Conservation (phyloP, 2,329 filamentous ascomycete species). For the Coniochaeta sp. region DNA sequence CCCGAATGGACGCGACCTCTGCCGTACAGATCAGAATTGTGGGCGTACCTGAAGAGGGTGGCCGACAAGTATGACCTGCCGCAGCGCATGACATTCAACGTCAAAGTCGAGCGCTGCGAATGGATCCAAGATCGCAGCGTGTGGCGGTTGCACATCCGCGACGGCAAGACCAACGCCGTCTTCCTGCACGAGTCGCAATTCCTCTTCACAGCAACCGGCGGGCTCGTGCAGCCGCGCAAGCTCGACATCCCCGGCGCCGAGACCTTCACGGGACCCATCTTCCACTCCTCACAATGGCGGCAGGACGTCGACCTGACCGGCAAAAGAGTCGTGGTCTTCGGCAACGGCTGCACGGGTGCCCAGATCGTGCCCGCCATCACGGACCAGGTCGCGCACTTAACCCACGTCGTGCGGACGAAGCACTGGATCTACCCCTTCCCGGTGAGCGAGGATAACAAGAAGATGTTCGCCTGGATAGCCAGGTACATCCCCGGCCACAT, state of each 20-base stretch:
- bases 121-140: slow-evolving; percentile 27
- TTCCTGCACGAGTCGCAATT: slow-evolving; percentile 31
- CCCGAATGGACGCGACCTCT: slow-evolving; percentile 53
- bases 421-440: slow-evolving; percentile 32
- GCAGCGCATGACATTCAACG: slow-evolving; percentile 29
- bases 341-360: slow-evolving; percentile 27
- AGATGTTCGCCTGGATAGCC: slow-evolving; percentile 25
- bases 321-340: slow-evolving; percentile 26
- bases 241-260: slow-evolving; percentile 22
- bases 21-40: slow-evolving; percentile 48
- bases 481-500: slow-evolving; percentile 37
- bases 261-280: slow-evolving; percentile 20
- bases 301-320: slow-evolving; percentile 13
- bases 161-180: slow-evolving; percentile 14
- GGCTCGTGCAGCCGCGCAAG: slow-evolving; percentile 24
- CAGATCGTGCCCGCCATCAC: slow-evolving; percentile 28
- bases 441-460: slow-evolving; percentile 15
- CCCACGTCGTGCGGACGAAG: slow-evolving; percentile 33
- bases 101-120: slow-evolving; percentile 27
- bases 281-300: slow-evolving; percentile 25
- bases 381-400: slow-evolving; percentile 23
- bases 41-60: slow-evolving; percentile 45
- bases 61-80: slow-evolving; percentile 37
- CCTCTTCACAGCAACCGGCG: slow-evolving; percentile 27
- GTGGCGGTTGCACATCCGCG: slow-evolving; percentile 26